Percentiles rank a stretch among this genome's conserved stretches.
Conservation (phyloP, 2,329 filamentous ascomycete genomes). For the Venturia nashicola region DNA sequence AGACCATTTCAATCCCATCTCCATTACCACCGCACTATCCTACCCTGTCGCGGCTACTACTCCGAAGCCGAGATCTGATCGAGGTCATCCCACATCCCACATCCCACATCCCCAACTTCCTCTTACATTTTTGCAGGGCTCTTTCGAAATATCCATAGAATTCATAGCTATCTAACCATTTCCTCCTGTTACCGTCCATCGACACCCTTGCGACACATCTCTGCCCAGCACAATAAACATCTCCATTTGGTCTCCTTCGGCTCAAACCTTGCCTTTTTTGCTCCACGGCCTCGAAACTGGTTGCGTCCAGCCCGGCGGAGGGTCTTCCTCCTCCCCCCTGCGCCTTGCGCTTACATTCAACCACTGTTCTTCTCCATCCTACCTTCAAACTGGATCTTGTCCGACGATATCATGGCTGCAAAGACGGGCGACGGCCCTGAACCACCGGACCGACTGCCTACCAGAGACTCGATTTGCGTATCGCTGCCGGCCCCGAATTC, state of each 20-base stretch:
- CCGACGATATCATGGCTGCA: background rate
- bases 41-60: background rate
- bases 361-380: background rate
- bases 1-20: background rate
- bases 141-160: background rate
- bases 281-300: background rate
- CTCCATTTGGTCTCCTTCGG: background rate
- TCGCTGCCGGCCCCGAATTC: background rate
- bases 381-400: background rate
- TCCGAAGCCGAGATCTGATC: background rate
- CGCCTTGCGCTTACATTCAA: background rate
- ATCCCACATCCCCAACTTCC: background rate
- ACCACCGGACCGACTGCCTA: background rate
- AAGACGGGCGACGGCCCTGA: background rate
- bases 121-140: background rate
- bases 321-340: background rate
- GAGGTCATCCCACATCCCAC: background rate
- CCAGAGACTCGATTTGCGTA: conserved; percentile 1
- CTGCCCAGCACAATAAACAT: background rate
- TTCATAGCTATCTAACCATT: too few species aligned
- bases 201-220: background rate
- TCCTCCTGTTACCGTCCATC: background rate
- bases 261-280: background rate
- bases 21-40: background rate
- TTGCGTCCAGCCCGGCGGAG: background rate